phyloP scores from a whole-genome alignment of 371 early-diverging fungal genomes.

The Syncephalastrum monosporum region DNA sequence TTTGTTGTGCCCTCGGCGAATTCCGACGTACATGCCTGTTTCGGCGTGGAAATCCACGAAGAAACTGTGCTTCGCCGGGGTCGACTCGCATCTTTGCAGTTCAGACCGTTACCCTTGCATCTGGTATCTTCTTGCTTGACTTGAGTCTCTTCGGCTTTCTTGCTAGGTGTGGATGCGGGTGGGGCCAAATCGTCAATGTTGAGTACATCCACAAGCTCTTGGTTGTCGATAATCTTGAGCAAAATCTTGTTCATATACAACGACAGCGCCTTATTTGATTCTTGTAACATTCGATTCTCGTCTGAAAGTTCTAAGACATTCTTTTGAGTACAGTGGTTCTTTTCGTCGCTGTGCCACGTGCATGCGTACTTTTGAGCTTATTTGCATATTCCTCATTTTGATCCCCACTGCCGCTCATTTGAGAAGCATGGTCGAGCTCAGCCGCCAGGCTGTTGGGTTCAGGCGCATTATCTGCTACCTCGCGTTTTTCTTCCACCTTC shows the following conservation, averaged over 20 bases:
- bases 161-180: not conserved
- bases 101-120: not conserved
- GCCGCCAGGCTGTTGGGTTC: slow-evolving; percentile 10
- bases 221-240: slow-evolving; percentile 28
- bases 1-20: slow-evolving; percentile 1
- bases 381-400: slow-evolving; percentile 8
- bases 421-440: slow-evolving; percentile 2
- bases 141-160: not conserved
- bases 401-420: slow-evolving; percentile 1
- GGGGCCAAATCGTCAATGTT: slow-evolving; percentile 22
- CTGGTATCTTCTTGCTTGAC: not conserved
- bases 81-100: not conserved
- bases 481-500: not conserved
- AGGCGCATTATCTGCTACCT: not conserved
- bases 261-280: slow-evolving; percentile 32
- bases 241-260: slow-evolving; percentile 39
- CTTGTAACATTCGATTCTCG: slow-evolving; percentile 24
- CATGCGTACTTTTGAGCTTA: slow-evolving; percentile 8
- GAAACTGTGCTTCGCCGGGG: slow-evolving; percentile 29
- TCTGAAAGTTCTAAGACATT: slow-evolving; percentile 21
- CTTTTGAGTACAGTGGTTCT: not conserved
- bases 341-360: not conserved
- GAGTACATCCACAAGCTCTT: slow-evolving; percentile 26
- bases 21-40: slow-evolving; percentile 4
- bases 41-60: slow-evolving; percentile 18